phyloP scores from a whole-genome alignment of 371 early-diverging fungal genomes.

The Mortierella sp. region DNA sequence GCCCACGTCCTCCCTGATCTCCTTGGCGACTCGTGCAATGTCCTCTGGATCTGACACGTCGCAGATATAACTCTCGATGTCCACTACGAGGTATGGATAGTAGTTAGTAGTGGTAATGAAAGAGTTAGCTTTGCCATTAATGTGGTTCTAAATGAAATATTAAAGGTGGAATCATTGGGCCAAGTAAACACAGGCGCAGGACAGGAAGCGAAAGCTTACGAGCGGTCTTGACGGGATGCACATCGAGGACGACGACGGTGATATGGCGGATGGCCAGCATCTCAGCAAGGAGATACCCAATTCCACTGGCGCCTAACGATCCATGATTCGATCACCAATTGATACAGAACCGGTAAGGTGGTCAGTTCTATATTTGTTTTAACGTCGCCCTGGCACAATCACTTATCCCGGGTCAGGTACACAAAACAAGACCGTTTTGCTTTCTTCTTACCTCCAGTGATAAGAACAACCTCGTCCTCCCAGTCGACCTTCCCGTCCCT shows the following conservation, averaged over 20 bases:
- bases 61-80: constrained; percentile 63
- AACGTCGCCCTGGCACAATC: not conserved
- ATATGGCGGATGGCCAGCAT: constrained; percentile 57
- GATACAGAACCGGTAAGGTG: not conserved
- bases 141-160: no score
- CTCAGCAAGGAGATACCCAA: constrained; percentile 62
- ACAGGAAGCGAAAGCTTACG: constrained; percentile 13
- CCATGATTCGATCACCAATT: not conserved
- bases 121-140: not conserved
- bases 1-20: constrained; percentile 62
- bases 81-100: constrained; percentile 26
- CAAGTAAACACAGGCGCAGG: not conserved
- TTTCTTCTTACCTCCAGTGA: constrained; percentile 65
- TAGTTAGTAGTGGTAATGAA: no score
- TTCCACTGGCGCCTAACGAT: constrained; percentile 63
- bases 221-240: constrained; percentile 51
- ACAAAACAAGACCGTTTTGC: not conserved
- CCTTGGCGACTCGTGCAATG: constrained; percentile 62
- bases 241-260: constrained; percentile 64
- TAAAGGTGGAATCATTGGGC: not conserved
- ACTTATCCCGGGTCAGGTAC: not conserved
- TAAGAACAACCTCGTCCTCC: constrained; percentile 66
- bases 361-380: not conserved
- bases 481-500: constrained; percentile 59
- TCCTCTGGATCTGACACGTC: constrained; percentile 64